Evolutionary conservation across 805 yeast genomes (phyloP), one percentile per base, ranked within the genome.

Genomic region (Zygoascus bituminiphila): DNA sequence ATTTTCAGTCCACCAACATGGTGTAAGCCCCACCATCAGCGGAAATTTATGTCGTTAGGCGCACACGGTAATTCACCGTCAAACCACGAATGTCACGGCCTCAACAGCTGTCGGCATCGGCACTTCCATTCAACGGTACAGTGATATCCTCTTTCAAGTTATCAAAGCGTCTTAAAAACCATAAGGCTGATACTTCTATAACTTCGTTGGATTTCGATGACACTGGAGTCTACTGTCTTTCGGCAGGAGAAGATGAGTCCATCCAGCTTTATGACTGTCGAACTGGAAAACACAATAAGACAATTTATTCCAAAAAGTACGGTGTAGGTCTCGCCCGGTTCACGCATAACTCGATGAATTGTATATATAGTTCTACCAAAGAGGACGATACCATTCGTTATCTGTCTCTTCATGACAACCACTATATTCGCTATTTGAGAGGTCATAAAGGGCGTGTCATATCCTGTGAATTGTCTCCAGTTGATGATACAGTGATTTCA

Each of bases 291-390:
- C 65, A 61, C 49, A 53, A 51, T 40, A 84, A 82, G 57, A 78
- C 88, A 3, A 75, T 86, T 7, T 82, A 78, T 51, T 82, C 93
- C 24, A 89, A 88, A 67, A 93, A 93, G 61, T 93, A 93, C 58
- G 98, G 98, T 0, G 85, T 88, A 49, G 88, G 87, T 59, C 66
- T 86, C 35, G 96, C 96, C 2, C 73, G 79, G 42, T 93, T 93
- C 63, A 81, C 96, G 0, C 94, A 84, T 59, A 74, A 76, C 39
- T 81, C 79, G 41, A 73, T 76, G 49, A 80, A 81, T 57, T 82
- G 93, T 58, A 71, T 91, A 14, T 86, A 84, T 61, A 88, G 94
- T 1, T 84, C 96, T 4, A 88, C 98, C 0, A 77, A 79, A 61
- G 81, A 78, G 44, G 89, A 86, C 54, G 79, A 70, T 51, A 61